These are phyloP conservation scores for Penstemon davidsonii DNA, from an alignment of 257 asterid species.

Conservation along the genomic window DNA sequence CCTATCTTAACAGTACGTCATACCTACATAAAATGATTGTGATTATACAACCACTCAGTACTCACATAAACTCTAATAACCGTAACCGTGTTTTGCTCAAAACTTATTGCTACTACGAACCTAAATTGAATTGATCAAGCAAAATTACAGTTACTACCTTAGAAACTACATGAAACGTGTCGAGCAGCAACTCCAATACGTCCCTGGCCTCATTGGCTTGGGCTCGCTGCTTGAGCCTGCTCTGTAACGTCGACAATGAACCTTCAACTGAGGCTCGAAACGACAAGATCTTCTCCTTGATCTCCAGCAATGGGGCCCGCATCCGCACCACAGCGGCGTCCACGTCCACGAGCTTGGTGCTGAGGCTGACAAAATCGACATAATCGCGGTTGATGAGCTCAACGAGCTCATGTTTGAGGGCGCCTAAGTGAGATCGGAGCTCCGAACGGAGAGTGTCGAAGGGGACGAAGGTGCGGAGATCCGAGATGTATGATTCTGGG, in stretches of 20 bases:
- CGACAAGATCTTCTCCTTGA: constrained; percentile 74
- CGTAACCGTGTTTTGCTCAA: background rate
- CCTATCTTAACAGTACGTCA: no score
- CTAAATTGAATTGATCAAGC: background rate
- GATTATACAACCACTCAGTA: no score
- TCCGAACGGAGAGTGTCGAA: constrained; percentile 85
- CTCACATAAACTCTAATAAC: no score
- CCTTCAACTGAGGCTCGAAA: constrained; percentile 70
- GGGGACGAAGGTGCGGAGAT: constrained; percentile 96
- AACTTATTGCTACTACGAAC: background rate
- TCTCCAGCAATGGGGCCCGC: constrained; percentile 92
- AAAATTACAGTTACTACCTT: constrained; percentile 41
- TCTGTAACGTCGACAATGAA: constrained; percentile 68
- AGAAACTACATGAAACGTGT: constrained; percentile 91
- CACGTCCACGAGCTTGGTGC: constrained; percentile 88
- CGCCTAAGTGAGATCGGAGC: constrained; percentile 70
- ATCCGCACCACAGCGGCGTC: constrained; percentile 91
- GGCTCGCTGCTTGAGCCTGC: constrained; percentile 79
- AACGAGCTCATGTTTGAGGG: constrained; percentile 77
- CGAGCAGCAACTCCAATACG: constrained; percentile 84
- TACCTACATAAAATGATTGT: no score
- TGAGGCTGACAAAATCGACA: constrained; percentile 87
- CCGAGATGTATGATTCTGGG: constrained; percentile 78
- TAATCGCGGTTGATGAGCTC: constrained; percentile 92
- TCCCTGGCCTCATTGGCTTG: constrained; percentile 87